Base-by-base conservation (phyloP, 148 eudicot species). In the Persicaria maculosa region DNA sequence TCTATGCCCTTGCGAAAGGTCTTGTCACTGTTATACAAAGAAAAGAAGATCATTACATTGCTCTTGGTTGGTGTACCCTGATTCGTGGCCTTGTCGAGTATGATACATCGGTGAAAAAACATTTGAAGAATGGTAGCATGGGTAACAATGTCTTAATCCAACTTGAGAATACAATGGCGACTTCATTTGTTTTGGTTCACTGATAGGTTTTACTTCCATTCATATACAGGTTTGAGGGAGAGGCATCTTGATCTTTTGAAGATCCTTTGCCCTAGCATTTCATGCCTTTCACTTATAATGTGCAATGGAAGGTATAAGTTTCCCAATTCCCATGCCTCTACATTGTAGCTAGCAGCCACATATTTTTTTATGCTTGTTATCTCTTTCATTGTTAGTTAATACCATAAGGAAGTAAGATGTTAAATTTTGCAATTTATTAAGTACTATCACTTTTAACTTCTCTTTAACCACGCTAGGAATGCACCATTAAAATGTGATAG, bases 1-100 rank as follows among this genome's bases (percentile, higher is more conserved):
- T 92, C 72, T 46, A 76, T 71, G 85, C 82, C 47, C 76, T 89
- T 67, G 82, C 84, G 55, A 81, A 80, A 53, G 78, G 83, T 77
- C 78, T 92, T 53, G 83, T 79, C n/a, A 71, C 74, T 59, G 81
- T 88, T 77, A 61, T 88, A 25, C 76, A 59, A 31, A 86, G 88
- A 71, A 92, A 85, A 76, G 91, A 88, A 57, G 97, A 91, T 74
- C 92, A 45, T 54, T 83, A 84, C 78, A 81, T 88, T 82, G 84
- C 87, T 44, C 84, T 92, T 74, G 94, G 97, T 48, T 92, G 97
- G 97, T 92, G 97, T 75, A 81, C 71, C 67, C 87, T 92, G 75
- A 80, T 86, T 59, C 89, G 89, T 40, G 81, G 80, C 65, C 84
- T 92, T 72, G 74, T 92, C 17, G 88, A 86, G 61, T 86, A 80